These are phyloP conservation scores for Pleurotus citrinopileatus DNA, from an alignment of 768 basidiomycete genomes.

Conservation along the genomic window DNA sequence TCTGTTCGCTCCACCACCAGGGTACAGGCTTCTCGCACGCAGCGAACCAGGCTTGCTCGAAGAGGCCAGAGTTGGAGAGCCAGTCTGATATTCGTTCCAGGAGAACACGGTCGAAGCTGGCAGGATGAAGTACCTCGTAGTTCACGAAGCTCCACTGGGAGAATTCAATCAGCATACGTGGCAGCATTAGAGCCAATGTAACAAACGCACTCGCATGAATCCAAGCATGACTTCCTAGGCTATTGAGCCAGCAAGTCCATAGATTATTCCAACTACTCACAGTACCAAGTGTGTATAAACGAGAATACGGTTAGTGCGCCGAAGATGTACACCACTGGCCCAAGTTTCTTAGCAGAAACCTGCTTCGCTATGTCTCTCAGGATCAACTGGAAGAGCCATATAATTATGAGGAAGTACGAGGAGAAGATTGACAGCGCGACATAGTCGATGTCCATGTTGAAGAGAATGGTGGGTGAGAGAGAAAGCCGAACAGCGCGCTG, in stretches of 20 bases:
- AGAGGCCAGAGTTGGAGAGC: constrained; percentile 52
- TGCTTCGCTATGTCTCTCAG: constrained; percentile 10
- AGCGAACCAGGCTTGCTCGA: constrained; percentile 55
- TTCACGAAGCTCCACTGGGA: constrained; percentile 53
- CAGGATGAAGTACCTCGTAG: constrained; percentile 28
- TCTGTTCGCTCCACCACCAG: constrained; percentile 74
- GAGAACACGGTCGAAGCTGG: constrained; percentile 1
- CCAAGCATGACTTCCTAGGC: constrained; percentile 40
- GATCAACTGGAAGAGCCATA: constrained; percentile 8
- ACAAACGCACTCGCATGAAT: constrained; percentile 35
- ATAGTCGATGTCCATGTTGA: constrained; percentile 8
- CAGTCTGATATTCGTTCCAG: constrained; percentile 43
- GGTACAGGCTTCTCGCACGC: constrained; percentile 43
- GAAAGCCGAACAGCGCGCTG: neutral
- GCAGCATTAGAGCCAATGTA: neutral
- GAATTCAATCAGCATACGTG: neutral
- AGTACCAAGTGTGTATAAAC: constrained; percentile 48
- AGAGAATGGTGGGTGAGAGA: neutral
- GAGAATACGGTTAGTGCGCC: constrained; percentile 30
- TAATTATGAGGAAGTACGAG: constrained; percentile 10
- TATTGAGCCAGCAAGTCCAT: neutral
- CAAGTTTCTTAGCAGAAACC: neutral
- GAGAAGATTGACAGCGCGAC: constrained; percentile 11
- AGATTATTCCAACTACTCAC: constrained; percentile 28
- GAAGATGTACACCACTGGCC: constrained; percentile 20